Conservation (phyloP, 345 rosid genomes). For the Durio zibethinus region DNA sequence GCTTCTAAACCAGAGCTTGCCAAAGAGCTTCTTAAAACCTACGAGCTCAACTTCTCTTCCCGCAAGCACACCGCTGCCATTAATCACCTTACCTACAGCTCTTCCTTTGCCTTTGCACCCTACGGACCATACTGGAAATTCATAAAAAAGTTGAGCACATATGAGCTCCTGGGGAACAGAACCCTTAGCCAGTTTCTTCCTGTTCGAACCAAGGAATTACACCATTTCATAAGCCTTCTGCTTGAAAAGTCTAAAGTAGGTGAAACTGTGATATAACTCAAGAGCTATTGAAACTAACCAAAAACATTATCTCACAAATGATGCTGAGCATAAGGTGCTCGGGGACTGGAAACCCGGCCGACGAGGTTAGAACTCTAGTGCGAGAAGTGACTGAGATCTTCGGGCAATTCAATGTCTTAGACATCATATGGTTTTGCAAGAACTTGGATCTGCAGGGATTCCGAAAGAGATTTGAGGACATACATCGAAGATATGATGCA, state of each 20-base stretch:
- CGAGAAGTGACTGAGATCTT: conserved; percentile 42
- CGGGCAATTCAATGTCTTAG: conserved; percentile 47
- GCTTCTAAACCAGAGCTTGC: not conserved
- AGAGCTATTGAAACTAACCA: conserved; percentile 38
- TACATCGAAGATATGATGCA: conserved; percentile 26
- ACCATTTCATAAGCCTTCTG: conserved; percentile 8
- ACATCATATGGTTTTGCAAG: conserved; percentile 40
- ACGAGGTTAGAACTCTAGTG: conserved; percentile 25
- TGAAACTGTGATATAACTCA: conserved; percentile 31
- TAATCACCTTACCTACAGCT: not conserved
- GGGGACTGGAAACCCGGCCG: conserved; percentile 28
- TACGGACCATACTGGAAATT: conserved; percentile 12
- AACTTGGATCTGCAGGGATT: conserved; percentile 37
- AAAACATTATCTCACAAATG: conserved; percentile 43
- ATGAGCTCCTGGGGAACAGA: conserved; percentile 41
- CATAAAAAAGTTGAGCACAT: conserved; percentile 39
- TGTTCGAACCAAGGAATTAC: conserved; percentile 26
- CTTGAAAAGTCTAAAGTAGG: conserved; percentile 20
- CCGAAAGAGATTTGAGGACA: conserved; percentile 26
- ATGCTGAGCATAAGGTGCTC: conserved; percentile 41
- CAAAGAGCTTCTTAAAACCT: not conserved
- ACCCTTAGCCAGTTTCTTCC: conserved; percentile 37
- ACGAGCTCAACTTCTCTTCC: not conserved
- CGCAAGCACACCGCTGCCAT: not conserved
- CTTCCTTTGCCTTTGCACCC: not conserved